Conservation (phyloP, 192 early-diverging fungal genomes). For the Gryganskiella cystojenkinii region DNA sequence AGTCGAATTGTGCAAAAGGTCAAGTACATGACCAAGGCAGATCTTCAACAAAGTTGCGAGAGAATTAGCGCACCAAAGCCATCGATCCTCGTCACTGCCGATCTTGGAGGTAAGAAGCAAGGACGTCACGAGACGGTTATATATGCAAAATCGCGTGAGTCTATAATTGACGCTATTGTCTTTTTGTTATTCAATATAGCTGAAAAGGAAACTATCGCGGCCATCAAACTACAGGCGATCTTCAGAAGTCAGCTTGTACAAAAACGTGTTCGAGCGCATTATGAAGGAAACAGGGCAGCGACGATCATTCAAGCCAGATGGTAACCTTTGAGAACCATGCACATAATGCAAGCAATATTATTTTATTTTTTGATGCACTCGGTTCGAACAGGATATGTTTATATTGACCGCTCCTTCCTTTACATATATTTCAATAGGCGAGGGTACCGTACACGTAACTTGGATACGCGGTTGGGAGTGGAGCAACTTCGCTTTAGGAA, state of each 20-base stretch:
- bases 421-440: constrained; percentile 18
- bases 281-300: constrained; percentile 41
- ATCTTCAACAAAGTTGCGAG: constrained; percentile 40
- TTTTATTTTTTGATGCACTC: too few relatives aligned
- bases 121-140: too few relatives aligned
- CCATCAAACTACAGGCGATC: constrained; percentile 36
- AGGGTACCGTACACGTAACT: constrained; percentile 35
- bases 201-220: constrained; percentile 40
- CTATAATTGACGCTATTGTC: neutral
- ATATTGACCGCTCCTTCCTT: neutral
- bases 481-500: constrained; percentile 51
- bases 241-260: constrained; percentile 37
- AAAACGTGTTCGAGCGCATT: constrained; percentile 26
- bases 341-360: too few relatives aligned
- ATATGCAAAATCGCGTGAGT: too few relatives aligned
- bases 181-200: constrained; percentile 6
- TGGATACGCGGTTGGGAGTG: constrained; percentile 42
- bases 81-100: constrained; percentile 35
- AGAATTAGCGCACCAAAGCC: constrained; percentile 43
- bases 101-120: constrained; percentile 28
- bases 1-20: constrained; percentile 19
- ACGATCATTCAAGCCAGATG: constrained; percentile 41
- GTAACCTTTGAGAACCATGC: too few relatives aligned
- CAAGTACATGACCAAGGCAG: constrained; percentile 40
- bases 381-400: neutral